Evolutionary conservation across 495 filamentous ascomycete genomes (phyloP).

Genomic region (Xylona heveae): DNA sequence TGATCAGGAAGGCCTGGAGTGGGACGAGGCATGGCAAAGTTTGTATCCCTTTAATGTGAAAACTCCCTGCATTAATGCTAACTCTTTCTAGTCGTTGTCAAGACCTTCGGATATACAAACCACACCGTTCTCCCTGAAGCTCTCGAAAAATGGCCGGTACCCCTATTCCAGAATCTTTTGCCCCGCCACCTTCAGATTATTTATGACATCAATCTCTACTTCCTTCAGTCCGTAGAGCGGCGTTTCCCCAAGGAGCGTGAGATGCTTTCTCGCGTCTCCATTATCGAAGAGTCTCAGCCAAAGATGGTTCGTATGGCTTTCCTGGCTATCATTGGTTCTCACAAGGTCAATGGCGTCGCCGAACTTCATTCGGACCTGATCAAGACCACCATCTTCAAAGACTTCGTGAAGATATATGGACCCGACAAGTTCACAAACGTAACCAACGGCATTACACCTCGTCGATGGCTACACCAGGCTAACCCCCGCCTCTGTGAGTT

Average conservation of each 20-base stretch:
- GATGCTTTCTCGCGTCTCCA: conserved; percentile 64
- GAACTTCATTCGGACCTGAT: conserved; percentile 94
- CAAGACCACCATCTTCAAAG: conserved; percentile 97
- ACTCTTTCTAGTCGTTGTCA: conserved; percentile 19
- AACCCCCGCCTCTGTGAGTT: conserved; percentile 83
- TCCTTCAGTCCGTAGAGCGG: conserved; percentile 76
- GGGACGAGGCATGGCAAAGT: conserved; percentile 85
- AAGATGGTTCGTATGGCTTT: conserved; percentile 97
- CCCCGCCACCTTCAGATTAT: conserved; percentile 94
- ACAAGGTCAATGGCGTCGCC: conserved; percentile 97
- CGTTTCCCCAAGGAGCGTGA: conserved; percentile 79
- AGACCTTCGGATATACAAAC: conserved; percentile 88
- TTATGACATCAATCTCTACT: conserved; percentile 92
- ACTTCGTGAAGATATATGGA: conserved; percentile 86
- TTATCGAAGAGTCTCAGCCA: conserved; percentile 93
- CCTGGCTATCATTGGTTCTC: conserved; percentile 86
- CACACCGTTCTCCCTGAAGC: conserved; percentile 95
- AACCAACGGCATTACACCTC: conserved; percentile 90
- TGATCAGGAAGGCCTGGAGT: conserved; percentile 74
- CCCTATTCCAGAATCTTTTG: conserved; percentile 74
- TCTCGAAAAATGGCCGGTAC: conserved; percentile 95
- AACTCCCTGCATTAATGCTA: too few species aligned
- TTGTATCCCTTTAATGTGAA: conserved; percentile 18
- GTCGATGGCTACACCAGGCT: conserved; percentile 92
- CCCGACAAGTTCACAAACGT: conserved; percentile 97